Base-by-base conservation (phyloP, 495 filamentous ascomycete genomes). In the Hyaloscypha bicolor region DNA sequence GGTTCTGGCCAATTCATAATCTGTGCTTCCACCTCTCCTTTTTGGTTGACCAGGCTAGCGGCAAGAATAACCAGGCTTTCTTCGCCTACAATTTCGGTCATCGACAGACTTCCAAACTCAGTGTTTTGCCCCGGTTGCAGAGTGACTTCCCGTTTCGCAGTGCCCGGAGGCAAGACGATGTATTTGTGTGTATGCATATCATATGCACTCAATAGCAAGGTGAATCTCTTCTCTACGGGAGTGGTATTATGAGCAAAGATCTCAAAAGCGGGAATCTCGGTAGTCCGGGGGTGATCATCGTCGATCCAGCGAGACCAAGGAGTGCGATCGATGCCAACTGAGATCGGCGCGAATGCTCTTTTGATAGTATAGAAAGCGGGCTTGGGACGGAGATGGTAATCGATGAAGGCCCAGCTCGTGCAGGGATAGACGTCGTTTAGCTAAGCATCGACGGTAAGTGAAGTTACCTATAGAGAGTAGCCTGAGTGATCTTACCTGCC, bases 11-110 rank as follows among this genome's bases (percentile, higher is more conserved):
- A 62, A 30, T 45, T 22, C 4, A 52, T 30, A 14, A 22, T n/a
- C 30, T 93, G 80, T 1, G 92, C 89, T 9, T 89, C 4, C 92
- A 79, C 35, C 91, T 72, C 35, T 37, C 35, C 51, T 81, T 75
- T 4, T 81, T 85, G 22, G 80, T 73, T 53, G 8, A n/a, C 6
- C 2, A 53, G 19, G 19, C 51, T 6, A 12, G 3, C 86, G 5
- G 31, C 5, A 9, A 25, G 6, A 25, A 45, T 39, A 62, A 25
- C 2, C 35, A 12, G 22, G 30, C 19, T 4, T 12, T 31, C 8
- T 11, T 8, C 3, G 3, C 22, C 30, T 22, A 0, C n/a, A 37
- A 29, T 8, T n/a, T 21, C 80, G 76, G 55, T 48, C 32, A 12
- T 32, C 35, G 29, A 9, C 4, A 29, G 51, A 33, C 19, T 16